These are phyloP conservation scores for Aquanectria penicillioides DNA, from an alignment of 2,329 filamentous ascomycete genomes.

Conservation along the genomic window DNA sequence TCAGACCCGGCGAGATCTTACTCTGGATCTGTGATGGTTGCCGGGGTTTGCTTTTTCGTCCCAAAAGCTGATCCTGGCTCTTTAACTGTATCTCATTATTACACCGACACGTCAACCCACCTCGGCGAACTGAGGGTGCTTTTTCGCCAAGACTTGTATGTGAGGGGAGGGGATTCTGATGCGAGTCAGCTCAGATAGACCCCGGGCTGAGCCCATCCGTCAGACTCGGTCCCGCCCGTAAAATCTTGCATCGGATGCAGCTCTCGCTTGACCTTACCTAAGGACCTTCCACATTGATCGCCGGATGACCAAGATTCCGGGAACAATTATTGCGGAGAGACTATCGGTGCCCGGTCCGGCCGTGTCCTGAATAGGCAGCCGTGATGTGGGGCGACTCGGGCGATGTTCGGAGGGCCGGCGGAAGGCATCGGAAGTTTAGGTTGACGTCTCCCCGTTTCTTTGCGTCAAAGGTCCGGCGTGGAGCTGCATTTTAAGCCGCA, in stretches of 20 bases:
- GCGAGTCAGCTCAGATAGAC: constrained; percentile 6
- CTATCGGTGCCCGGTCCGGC: neutral
- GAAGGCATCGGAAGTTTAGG: neutral
- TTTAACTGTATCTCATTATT: too few relatives aligned
- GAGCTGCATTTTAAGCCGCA: too few relatives aligned
- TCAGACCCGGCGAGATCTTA: neutral
- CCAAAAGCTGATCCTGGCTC: neutral
- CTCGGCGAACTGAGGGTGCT: neutral
- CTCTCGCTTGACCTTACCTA: neutral
- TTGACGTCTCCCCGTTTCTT: neutral
- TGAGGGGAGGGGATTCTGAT: neutral
- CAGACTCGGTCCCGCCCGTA: neutral
- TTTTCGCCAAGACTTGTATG: neutral
- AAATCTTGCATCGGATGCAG: neutral
- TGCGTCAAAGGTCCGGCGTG: too few relatives aligned
- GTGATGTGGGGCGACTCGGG: neutral
- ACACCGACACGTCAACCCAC: neutral
- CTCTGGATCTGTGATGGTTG: constrained; percentile 4
- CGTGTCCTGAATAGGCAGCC: neutral
- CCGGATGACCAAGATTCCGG: neutral
- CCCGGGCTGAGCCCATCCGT: neutral
- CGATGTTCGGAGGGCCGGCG: neutral
- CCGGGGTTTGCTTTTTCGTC: neutral
- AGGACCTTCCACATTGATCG: neutral
- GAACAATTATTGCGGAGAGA: neutral